phyloP scores from a whole-genome alignment of 116 monocot genomes.

The Posidonia oceanica region DNA sequence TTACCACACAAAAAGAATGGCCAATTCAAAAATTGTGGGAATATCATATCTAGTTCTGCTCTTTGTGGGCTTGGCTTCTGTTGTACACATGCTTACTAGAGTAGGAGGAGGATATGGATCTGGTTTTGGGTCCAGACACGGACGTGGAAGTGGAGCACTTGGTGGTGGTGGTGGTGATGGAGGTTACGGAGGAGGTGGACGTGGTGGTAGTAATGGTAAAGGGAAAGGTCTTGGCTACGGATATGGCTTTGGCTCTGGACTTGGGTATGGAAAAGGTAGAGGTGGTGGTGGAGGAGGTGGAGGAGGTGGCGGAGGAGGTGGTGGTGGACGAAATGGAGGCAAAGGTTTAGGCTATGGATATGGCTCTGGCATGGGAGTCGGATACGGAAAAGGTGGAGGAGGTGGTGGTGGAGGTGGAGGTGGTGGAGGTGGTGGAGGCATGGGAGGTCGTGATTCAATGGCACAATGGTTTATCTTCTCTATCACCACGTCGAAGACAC shows the following conservation, averaged over 20 bases:
- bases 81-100: too few species aligned
- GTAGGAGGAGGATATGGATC: too few species aligned
- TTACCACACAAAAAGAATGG: too few species aligned
- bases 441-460: not conserved
- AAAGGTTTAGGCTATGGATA: not conserved
- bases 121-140: not conserved
- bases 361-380: not conserved
- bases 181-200: not conserved
- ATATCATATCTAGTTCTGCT: too few species aligned
- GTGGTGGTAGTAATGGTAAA: not conserved
- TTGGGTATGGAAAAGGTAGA: not conserved
- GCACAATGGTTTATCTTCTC: too few species aligned
- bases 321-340: not conserved
- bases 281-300: not conserved
- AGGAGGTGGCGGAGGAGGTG: not conserved
- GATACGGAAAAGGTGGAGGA: not conserved
- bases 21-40: too few species aligned
- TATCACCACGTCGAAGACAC: too few species aligned
- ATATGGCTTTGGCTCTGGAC: not conserved
- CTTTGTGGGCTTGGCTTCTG: too few species aligned
- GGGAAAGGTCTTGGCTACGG: not conserved
- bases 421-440: not conserved
- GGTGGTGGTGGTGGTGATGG: not conserved
- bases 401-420: not conserved
- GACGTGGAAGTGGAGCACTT: not conserved